A percentile compares a stretch with the other conserved stretches of the same genome.
These are phyloP conservation scores for Globisporangium echinulatum DNA, from an alignment of 352 stramenopile genomes.

Conservation along the genomic window DNA sequence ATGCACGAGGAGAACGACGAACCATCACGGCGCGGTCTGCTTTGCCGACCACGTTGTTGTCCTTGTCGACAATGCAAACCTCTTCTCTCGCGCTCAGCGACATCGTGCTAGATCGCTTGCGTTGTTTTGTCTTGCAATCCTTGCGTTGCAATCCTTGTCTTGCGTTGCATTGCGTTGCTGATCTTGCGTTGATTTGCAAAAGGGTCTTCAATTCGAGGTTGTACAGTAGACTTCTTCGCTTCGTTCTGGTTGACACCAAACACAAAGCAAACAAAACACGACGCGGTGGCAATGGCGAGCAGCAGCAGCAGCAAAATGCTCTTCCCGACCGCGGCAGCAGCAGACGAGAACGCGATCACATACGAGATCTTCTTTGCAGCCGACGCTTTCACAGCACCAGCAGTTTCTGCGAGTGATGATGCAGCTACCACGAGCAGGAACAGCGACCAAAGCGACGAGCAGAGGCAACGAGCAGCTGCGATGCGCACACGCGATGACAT, in stretches of 20 bases:
- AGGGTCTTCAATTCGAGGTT: too few species aligned
- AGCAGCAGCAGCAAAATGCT: neutral
- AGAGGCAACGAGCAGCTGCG: slow-evolving; percentile 2
- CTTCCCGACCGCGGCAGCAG: neutral
- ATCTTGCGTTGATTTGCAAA: too few species aligned
- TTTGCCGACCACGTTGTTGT: slow-evolving; percentile 81
- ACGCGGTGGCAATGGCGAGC: neutral
- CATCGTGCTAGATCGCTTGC: slow-evolving; percentile 12
- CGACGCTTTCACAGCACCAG: neutral
- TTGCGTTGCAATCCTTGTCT: neutral
- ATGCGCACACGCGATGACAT: slow-evolving; percentile 15
- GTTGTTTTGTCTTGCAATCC: neutral
- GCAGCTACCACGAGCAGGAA: neutral
- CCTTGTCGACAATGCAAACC: slow-evolving; percentile 79
- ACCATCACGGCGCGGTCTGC: slow-evolving; percentile 80
- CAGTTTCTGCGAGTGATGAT: neutral
- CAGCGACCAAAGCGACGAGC: neutral
- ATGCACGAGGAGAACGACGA: neutral
- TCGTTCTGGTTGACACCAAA: neutral
- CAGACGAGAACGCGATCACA: slow-evolving; percentile 14
- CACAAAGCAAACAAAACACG: neutral
- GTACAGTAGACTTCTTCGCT: too few species aligned
- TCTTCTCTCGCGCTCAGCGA: slow-evolving; percentile 54
- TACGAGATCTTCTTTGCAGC: slow-evolving; percentile 37
- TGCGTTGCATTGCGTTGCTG: neutral